Conservation (phyloP, 2,329 filamentous ascomycete species). For the Dendrostoma leiphaemia region DNA sequence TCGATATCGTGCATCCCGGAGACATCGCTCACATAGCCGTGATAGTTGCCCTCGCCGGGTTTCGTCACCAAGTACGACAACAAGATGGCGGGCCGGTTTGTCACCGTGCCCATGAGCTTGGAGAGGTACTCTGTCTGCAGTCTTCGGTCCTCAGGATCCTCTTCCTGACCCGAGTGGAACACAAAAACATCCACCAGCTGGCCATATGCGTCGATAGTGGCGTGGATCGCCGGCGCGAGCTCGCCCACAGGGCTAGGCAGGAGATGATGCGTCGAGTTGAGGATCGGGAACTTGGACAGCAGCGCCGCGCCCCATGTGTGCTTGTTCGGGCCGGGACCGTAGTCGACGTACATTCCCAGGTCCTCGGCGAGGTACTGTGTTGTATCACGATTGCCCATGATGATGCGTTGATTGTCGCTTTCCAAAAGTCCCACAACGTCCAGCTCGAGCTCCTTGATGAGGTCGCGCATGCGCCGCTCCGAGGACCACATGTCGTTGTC, state of each 20-base stretch:
- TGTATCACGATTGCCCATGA: constrained; percentile 98
- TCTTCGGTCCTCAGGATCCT: constrained; percentile 87
- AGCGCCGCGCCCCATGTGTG: constrained; percentile 96
- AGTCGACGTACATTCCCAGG: constrained; percentile 98
- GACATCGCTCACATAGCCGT: constrained; percentile 82
- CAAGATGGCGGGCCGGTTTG: constrained; percentile 76
- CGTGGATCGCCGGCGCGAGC: constrained; percentile 91
- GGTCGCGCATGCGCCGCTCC: constrained; percentile 86
- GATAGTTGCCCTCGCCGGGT: constrained; percentile 91
- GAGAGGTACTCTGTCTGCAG: constrained; percentile 85
- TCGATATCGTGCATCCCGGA: constrained; percentile 97
- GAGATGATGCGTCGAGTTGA: constrained; percentile 95
- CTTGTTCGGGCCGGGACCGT: constrained; percentile 95
- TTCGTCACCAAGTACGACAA: constrained; percentile 91
- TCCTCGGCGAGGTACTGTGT: constrained; percentile 96
- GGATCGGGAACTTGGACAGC: constrained; percentile 93
- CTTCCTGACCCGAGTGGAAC: constrained; percentile 98
- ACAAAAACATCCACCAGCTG: constrained; percentile 90
- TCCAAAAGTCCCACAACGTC: constrained; percentile 95
- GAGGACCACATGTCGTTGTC: constrained; percentile 99
- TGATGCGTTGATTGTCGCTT: constrained; percentile 91
- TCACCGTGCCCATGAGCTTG: constrained; percentile 75
- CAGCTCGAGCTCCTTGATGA: constrained; percentile 92
- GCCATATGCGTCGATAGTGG: constrained; percentile 92
- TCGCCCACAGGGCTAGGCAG: constrained; percentile 92